These are phyloP conservation scores for Elsinoe ampelina DNA, from an alignment of 2,329 filamentous ascomycete genomes.

Conservation along the genomic window DNA sequence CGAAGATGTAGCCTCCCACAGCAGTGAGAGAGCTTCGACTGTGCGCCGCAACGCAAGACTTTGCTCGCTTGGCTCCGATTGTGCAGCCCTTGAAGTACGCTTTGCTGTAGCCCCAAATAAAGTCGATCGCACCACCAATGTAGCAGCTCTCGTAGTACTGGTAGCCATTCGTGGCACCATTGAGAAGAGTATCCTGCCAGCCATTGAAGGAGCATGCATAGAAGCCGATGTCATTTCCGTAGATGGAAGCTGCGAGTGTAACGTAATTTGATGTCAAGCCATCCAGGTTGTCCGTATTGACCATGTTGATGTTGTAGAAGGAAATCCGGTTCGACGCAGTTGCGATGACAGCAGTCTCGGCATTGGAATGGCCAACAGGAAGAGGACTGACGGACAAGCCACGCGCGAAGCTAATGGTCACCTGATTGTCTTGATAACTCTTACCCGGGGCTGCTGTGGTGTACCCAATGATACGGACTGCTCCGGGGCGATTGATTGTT, in stretches of 20 bases:
- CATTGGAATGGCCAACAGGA: slow-evolving; percentile 33
- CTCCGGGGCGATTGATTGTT: slow-evolving; percentile 32
- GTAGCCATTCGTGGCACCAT: slow-evolving; percentile 24
- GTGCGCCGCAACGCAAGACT: slow-evolving; percentile 30
- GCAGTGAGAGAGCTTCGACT: slow-evolving; percentile 30
- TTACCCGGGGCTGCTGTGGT: slow-evolving; percentile 26
- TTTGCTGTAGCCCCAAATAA: slow-evolving; percentile 36
- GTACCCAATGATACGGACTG: slow-evolving; percentile 30
- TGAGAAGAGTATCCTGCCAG: slow-evolving; percentile 26
- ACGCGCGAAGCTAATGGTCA: slow-evolving; percentile 27
- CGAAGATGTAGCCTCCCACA: slow-evolving; percentile 31
- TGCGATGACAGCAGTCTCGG: slow-evolving; percentile 36
- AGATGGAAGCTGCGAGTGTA: slow-evolving; percentile 27
- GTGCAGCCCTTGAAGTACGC: slow-evolving; percentile 36
- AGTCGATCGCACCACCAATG: slow-evolving; percentile 35
- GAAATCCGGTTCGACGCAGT: slow-evolving; percentile 33
- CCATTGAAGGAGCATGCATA: slow-evolving; percentile 26
- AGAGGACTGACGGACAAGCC: slow-evolving; percentile 31
- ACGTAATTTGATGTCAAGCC: slow-evolving; percentile 24
- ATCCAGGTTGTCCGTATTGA: slow-evolving; percentile 26
- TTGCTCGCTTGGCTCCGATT: slow-evolving; percentile 28
- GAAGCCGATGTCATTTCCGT: slow-evolving; percentile 27
- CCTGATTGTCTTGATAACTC: slow-evolving; percentile 30
- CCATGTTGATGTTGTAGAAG: slow-evolving; percentile 28
- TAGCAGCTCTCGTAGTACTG: slow-evolving; percentile 35